Conservation (phyloP, 2,329 filamentous ascomycete species). For the Phialophora macrospora region DNA sequence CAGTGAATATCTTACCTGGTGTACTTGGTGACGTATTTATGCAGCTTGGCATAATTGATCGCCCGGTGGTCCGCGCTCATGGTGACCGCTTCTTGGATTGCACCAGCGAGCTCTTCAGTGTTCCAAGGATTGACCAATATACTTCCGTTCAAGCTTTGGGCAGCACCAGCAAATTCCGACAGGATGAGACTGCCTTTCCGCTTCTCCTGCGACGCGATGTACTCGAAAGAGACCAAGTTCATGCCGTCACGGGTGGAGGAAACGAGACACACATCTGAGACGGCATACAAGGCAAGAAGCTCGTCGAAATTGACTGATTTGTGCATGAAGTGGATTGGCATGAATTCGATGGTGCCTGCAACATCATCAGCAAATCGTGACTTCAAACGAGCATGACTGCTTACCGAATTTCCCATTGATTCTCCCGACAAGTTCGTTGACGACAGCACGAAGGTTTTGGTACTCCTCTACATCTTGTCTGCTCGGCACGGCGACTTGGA, state of each 20-base stretch:
- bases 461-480: slow-evolving; percentile 97
- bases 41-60: slow-evolving; percentile 86
- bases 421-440: slow-evolving; percentile 93
- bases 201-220: slow-evolving; percentile 90
- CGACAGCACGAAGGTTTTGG: slow-evolving; percentile 90
- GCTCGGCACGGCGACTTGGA: slow-evolving; percentile 94
- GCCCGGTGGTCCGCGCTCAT: slow-evolving; percentile 89
- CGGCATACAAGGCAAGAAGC: slow-evolving; percentile 88
- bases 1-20: slow-evolving; percentile 63
- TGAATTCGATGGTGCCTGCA: slow-evolving; percentile 87
- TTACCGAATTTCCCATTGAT: slow-evolving; percentile 92
- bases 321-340: slow-evolving; percentile 98
- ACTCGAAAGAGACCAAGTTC: slow-evolving; percentile 98
- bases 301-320: slow-evolving; percentile 95
- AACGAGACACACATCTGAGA: slow-evolving; percentile 89
- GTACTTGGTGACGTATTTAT: slow-evolving; percentile 96
- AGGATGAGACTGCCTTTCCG: slow-evolving; percentile 92
- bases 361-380: slow-evolving; percentile 27
- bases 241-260: slow-evolving; percentile 97
- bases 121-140: slow-evolving; percentile 99
- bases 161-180: slow-evolving; percentile 94
- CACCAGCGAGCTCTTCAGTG: slow-evolving; percentile 89
- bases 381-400: slow-evolving; percentile 35
- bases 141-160: slow-evolving; percentile 90
- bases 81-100: slow-evolving; percentile 94